Evolutionary conservation across 1,284 basidiomycete species (phyloP), one percentile per base, ranked within the genome.

Genomic region (Mycosarcoma mackinlayi): DNA sequence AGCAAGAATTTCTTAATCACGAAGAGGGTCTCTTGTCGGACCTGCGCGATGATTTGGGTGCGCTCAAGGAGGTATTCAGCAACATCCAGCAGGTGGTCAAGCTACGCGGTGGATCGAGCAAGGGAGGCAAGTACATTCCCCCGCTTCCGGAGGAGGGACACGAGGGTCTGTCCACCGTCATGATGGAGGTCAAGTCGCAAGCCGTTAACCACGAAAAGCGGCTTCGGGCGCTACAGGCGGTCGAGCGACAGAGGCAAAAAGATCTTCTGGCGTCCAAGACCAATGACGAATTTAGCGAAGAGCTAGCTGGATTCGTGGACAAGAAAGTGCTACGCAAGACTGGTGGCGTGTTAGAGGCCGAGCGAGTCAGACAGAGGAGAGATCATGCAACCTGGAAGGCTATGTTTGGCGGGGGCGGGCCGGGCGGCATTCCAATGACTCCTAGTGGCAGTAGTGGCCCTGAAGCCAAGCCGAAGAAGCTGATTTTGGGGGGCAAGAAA

Each of bases 1-100:
- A 98, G 84, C 95, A 98, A 83, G 92, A 94, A 75, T 91, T 96
- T 85, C 85, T 98, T 52, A 89, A 81, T 54, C 78, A 81, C 63
- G 78, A 82, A 58, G 80, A 81, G 34, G 76, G 80, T 3, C 45
- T 82, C 16, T 49, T 82, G 5, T 65, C 63, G 21, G 80, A 82
- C 46, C 53, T 82, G 37, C 57, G 78, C 28, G 80, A 80, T 40
- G 80, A 82, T 47, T 55, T 76, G 30, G 39, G 35, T 6, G 75
- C 74, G 25, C 60, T 82, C 25, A 75, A 78, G 58, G 80, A 80
- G 44, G 78, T 81, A 44, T 82, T 80, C 40, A 65, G 62, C 48
- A 78, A 81, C 46, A 82, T 82, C 30, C 78, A 81, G 58, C 77
- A 81, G 53, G 78, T 82, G 35, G 78, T 82, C 57, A 76, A 76